These are phyloP conservation scores for Aspergillus ruber DNA, from an alignment of 2,329 filamentous ascomycete species.

Conservation along the genomic window DNA sequence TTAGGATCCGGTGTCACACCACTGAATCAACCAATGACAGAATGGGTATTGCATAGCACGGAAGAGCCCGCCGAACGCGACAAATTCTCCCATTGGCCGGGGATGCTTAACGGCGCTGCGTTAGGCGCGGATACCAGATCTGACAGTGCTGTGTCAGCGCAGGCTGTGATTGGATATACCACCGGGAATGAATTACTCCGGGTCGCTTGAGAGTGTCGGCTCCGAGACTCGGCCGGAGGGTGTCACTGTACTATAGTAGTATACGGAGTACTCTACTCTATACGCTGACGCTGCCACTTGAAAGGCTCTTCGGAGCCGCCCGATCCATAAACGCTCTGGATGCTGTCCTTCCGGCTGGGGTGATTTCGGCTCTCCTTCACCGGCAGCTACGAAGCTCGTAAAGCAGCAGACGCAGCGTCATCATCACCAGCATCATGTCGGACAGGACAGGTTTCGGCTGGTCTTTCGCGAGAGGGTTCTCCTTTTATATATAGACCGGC, in stretches of 20 bases:
- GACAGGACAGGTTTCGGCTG: neutral
- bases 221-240: conserved; percentile 17
- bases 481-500: neutral
- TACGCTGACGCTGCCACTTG: conserved; percentile 1
- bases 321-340: conserved; percentile 7
- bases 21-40: neutral
- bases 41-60: neutral
- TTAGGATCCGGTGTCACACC: neutral
- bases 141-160: neutral
- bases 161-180: neutral
- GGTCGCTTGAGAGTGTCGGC: conserved; percentile 5
- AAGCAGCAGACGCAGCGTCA: neutral
- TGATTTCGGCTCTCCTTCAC: conserved; percentile 17
- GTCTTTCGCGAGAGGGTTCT: neutral
- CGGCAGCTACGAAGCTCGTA: conserved; percentile 1
- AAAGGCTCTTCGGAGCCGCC: neutral
- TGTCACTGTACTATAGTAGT: neutral
- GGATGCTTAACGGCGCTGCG: neutral
- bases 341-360: conserved; percentile 18
- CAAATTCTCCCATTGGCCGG: neutral
- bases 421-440: neutral
- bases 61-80: too few species aligned
- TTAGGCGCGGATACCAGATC: neutral
- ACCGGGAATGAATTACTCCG: neutral
- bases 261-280: neutral